These are phyloP conservation scores for Aspergillus cejpii DNA, from an alignment of 2,329 filamentous ascomycete species.

Conservation along the genomic window DNA sequence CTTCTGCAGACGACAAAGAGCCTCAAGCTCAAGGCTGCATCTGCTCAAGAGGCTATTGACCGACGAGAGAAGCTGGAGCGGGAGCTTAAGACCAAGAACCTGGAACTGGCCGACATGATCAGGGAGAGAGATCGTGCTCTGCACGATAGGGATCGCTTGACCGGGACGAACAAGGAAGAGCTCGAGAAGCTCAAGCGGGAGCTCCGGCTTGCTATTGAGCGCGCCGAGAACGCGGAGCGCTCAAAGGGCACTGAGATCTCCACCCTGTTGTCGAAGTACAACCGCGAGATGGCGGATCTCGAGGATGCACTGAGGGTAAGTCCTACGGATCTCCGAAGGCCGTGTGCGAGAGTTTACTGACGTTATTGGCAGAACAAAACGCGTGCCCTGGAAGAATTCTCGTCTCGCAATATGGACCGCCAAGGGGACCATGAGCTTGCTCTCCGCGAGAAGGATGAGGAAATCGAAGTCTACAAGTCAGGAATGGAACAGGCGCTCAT, in stretches of 20 bases:
- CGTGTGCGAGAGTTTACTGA: constrained; percentile 7
- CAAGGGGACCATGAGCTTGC: constrained; percentile 78
- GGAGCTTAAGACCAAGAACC: constrained; percentile 98
- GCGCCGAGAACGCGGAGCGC: constrained; percentile 84
- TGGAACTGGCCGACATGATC: constrained; percentile 99
- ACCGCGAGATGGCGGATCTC: constrained; percentile 92
- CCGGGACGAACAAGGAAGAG: constrained; percentile 83
- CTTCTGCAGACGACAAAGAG: constrained; percentile 93
- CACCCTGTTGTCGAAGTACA: constrained; percentile 89
- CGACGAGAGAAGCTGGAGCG: constrained; percentile 89
- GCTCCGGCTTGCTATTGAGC: constrained; percentile 82
- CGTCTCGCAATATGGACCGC: constrained; percentile 69
- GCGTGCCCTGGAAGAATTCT: constrained; percentile 74
- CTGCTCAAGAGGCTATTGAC: constrained; percentile 93
- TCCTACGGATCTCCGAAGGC: neutral
- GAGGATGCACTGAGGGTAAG: constrained; percentile 71
- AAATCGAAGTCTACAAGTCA: constrained; percentile 95
- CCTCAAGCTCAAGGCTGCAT: constrained; percentile 92
- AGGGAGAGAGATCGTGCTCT: constrained; percentile 87
- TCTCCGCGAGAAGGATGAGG: constrained; percentile 90
- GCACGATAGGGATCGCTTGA: constrained; percentile 84
- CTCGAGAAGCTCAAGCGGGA: constrained; percentile 91
- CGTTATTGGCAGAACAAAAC: constrained; percentile 64
- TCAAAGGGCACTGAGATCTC: constrained; percentile 94
- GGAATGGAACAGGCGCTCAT: constrained; percentile 95